Evolutionary conservation across 164 flowering plant genomes (phyloP).

Genomic region (Umbilicus rupestris): DNA sequence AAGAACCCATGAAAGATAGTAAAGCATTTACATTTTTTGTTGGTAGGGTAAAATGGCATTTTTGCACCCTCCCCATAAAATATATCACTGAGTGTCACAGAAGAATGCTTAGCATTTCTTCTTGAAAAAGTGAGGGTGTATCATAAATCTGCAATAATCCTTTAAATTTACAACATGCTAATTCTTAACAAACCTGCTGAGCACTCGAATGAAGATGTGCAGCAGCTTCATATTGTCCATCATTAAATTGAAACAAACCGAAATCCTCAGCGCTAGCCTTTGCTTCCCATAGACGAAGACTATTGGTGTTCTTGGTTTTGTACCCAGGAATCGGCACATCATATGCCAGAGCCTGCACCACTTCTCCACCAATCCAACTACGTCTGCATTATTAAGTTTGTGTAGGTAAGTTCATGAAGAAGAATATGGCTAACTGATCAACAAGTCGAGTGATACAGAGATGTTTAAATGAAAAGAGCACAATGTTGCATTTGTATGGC

Average conservation of each 20-base stretch:
- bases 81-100: background rate
- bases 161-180: conserved; percentile 1
- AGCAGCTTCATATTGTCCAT: conserved; percentile 86
- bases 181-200: conserved; percentile 50
- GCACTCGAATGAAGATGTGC: conserved; percentile 77
- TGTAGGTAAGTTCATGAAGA: background rate
- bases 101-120: background rate
- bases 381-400: conserved; percentile 41
- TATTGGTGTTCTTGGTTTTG: conserved; percentile 83
- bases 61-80: background rate
- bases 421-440: background rate
- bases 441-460: background rate
- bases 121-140: background rate
- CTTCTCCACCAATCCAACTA: conserved; percentile 87
- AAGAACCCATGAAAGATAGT: background rate
- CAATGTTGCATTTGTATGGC: background rate
- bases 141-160: background rate
- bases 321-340: conserved; percentile 99
- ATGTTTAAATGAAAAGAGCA: background rate
- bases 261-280: conserved; percentile 76
- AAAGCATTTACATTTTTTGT: background rate
- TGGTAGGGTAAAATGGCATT: background rate
- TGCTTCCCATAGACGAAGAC: conserved; percentile 99
- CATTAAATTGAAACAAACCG: conserved; percentile 69
- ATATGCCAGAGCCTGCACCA: conserved; percentile 79